phyloP scores from a whole-genome alignment of 148 eudicot genomes.

The Chenopodium album region DNA sequence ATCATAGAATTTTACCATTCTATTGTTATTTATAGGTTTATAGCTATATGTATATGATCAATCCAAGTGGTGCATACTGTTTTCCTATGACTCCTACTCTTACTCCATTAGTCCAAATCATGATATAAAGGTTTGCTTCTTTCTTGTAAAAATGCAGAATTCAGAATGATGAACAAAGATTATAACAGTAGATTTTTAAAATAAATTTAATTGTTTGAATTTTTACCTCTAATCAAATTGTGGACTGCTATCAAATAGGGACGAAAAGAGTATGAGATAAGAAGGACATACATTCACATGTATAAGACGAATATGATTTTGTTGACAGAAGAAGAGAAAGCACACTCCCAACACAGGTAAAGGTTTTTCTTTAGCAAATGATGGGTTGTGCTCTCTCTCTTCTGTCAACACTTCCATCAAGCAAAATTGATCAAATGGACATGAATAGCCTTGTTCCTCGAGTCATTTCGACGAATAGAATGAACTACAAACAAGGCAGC shows the following conservation, averaged over 20 bases:
- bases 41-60: no score
- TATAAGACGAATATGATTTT: constrained; percentile 8
- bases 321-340: constrained; percentile 29
- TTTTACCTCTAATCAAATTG: no score
- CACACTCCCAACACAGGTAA: constrained; percentile 26
- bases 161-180: neutral
- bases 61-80: no score
- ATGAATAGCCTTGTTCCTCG: neutral
- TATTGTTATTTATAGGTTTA: no score
- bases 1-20: no score
- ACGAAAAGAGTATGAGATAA: no score
- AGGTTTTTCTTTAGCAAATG: constrained; percentile 17
- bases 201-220: no score
- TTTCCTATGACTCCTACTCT: no score
- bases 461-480: neutral
- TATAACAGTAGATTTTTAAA: no score
- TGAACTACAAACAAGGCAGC: neutral
- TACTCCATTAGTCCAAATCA: no score
- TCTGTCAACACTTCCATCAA: constrained; percentile 23
- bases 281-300: neutral
- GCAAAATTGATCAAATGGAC: neutral
- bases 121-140: no score
- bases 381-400: constrained; percentile 22
- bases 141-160: neutral
- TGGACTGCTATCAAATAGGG: no score